Base-by-base conservation (phyloP, 495 filamentous ascomycete species). In the Talaromyces stipitatus region DNA sequence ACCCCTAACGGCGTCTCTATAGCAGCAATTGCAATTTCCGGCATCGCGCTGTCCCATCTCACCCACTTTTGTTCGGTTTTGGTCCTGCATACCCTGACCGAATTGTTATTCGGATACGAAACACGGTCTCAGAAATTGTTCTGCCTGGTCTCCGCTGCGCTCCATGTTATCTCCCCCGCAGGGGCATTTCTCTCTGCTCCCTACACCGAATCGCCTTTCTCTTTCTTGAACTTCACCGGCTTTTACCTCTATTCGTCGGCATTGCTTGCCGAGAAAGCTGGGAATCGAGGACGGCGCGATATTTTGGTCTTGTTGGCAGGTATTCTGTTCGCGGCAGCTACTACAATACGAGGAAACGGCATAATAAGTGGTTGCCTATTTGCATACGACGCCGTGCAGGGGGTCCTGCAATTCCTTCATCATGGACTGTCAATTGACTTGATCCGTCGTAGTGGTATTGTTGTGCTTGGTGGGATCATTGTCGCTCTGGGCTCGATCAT, bases 101-200 rank as follows among this genome's bases (percentile, higher is more conserved):
- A 62, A 64, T 72, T 64, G 62, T 63, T 74, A 18, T 68, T 73
- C 30, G 68, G 66, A 27, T 46, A 61, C 41, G 54, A 64, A 54
- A 68, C 61, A 26, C 55, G 61, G 36, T 51, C 64, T 23, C 59
- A 72, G 43, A 62, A 61, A 33, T 62, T 72, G 20, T 71, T 90
- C 23, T 80, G 88, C 23, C 82, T 92, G 53, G 67, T 86, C 14
- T 75, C 87, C 26, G 84, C 89, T 5, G 65, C 80, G 10, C 73
- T 97, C 30, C 89, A 97, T 66, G 82, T 96, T 41, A 62, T 97
- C 22, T 89, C 84, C 3, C 94, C 95, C 0, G 94, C 89, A 7
- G 92, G 92, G 9, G 70, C 96, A 2, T 97, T 97, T 65, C 82
- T 98, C 26, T 91, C 87, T 0, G 89, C 92, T 1, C 94, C 95